phyloP scores from a whole-genome alignment of 169 alveolate species.

The Eimeria tenella region DNA sequence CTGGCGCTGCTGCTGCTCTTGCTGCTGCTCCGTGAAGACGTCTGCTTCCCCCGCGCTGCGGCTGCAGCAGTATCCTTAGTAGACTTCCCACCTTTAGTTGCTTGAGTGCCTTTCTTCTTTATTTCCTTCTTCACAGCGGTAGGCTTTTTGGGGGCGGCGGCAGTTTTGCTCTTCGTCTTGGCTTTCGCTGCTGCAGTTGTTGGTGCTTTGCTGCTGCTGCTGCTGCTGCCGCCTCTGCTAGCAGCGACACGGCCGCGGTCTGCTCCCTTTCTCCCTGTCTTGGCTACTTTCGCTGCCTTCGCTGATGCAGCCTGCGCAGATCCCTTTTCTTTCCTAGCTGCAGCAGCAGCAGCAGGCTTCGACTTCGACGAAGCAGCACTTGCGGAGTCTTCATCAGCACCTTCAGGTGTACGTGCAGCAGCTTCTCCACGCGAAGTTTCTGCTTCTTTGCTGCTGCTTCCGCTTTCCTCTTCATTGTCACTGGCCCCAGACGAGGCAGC shows the following conservation, averaged over 20 bases:
- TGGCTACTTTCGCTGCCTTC: neutral
- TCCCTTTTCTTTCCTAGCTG: neutral
- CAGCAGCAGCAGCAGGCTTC: neutral
- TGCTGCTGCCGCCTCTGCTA: neutral
- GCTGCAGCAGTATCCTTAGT: neutral
- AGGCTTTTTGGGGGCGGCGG: conserved; percentile 7
- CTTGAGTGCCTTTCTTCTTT: neutral
- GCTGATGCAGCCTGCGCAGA: neutral
- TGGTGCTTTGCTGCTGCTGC: neutral
- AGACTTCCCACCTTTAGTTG: neutral
- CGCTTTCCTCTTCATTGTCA: neutral
- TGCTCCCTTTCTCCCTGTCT: neutral
- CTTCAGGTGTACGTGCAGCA: conserved; percentile 2
- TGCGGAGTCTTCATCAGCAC: neutral
- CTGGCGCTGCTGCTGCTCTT: neutral
- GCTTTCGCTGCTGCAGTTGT: neutral
- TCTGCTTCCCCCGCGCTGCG: neutral
- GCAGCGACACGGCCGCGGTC: neutral
- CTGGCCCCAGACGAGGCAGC: neutral
- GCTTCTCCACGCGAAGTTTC: conserved; percentile 2
- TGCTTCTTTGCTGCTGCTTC: neutral
- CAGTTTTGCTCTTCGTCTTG: neutral
- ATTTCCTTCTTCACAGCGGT: neutral
- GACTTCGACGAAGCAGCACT: neutral
- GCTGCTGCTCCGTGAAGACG: neutral